Evolutionary conservation across 768 basidiomycete species (phyloP).

Genomic region (Lenzites betulinus): DNA sequence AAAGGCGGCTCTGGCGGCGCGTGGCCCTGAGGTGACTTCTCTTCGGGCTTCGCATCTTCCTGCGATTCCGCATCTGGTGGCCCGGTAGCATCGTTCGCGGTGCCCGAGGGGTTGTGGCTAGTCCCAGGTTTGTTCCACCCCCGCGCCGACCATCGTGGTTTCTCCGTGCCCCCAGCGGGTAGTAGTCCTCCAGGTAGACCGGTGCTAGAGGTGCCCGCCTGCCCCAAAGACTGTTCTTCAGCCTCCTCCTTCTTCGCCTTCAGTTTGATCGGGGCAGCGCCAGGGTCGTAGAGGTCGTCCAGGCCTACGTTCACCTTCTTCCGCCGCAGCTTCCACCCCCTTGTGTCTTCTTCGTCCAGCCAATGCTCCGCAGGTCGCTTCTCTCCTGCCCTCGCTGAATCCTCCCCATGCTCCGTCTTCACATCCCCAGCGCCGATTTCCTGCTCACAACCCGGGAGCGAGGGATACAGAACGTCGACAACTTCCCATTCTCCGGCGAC

Average conservation of each 20-base stretch:
- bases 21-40: background rate
- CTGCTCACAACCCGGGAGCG: slow-evolving; percentile 14
- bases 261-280: slow-evolving; percentile 61
- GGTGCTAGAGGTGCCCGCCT: background rate
- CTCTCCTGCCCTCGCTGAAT: slow-evolving; percentile 24
- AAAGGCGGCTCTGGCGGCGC: background rate
- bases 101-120: background rate
- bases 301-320: slow-evolving; percentile 60
- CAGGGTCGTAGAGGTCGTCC: slow-evolving; percentile 84
- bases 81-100: background rate
- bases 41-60: background rate
- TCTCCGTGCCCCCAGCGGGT: slow-evolving; percentile 8
- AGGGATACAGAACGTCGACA: slow-evolving; percentile 41
- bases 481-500: slow-evolving; percentile 79
- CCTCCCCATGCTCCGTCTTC: background rate
- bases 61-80: background rate
- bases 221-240: background rate
- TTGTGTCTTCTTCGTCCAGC: slow-evolving; percentile 51
- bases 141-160: slow-evolving; percentile 30
- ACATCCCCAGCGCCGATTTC: slow-evolving; percentile 12
- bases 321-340: slow-evolving; percentile 68
- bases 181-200: background rate
- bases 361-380: slow-evolving; percentile 32
- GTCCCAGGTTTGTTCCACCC: slow-evolving; percentile 33
- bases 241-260: slow-evolving; percentile 55